These are phyloP conservation scores for Volvox africanus DNA, from an alignment of 139 green algal genomes.

Conservation along the genomic window DNA sequence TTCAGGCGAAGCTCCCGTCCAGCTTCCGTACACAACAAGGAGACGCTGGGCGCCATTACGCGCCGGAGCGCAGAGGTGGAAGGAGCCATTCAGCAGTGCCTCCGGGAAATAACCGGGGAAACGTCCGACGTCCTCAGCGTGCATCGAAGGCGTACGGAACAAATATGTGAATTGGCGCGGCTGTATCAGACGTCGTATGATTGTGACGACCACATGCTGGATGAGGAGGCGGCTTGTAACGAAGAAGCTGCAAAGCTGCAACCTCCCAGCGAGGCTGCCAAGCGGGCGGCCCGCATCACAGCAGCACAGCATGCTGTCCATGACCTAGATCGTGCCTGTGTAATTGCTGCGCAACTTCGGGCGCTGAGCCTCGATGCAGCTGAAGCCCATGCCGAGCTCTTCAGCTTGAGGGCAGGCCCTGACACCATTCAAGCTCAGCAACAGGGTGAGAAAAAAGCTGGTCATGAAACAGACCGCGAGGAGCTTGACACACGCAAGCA, in stretches of 20 bases:
- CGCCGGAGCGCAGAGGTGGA: neutral
- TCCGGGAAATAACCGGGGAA: neutral
- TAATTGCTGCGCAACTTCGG: neutral
- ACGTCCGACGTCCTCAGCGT: neutral
- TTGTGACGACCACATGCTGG: neutral
- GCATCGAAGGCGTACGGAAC: neutral
- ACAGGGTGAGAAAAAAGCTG: neutral
- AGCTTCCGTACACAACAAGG: neutral
- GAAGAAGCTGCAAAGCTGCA: neutral
- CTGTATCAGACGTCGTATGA: slow-evolving; percentile 11
- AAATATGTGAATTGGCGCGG: neutral
- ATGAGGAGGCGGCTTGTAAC: neutral
- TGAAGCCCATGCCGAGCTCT: neutral
- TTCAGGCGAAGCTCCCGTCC: no score
- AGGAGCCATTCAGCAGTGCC: neutral
- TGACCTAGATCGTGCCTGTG: slow-evolving; percentile 15
- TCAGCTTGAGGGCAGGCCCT: neutral
- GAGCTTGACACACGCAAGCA: neutral
- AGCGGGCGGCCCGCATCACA: neutral
- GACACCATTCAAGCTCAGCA: neutral
- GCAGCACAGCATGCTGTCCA: neutral
- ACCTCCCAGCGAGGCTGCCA: neutral
- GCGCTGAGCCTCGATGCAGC: slow-evolving; percentile 7
- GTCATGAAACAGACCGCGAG: neutral
- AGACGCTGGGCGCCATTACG: neutral